Percentiles rank a stretch among this genome's conserved stretches.
Conservation (phyloP, 2,329 filamentous ascomycete species). For the Trichophyton mentagrophytes region DNA sequence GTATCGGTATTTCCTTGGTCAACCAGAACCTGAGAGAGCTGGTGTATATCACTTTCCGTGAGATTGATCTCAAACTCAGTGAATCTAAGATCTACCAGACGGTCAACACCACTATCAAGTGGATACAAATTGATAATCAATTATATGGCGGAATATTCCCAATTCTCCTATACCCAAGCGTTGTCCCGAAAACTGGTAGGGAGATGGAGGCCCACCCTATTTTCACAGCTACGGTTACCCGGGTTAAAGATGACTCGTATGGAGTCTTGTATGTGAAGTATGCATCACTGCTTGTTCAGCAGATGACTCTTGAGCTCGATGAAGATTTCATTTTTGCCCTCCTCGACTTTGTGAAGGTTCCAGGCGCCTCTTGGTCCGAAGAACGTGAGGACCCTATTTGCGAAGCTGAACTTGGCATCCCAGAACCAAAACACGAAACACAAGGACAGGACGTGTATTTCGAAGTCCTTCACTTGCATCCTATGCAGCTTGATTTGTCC, state of each 20-base stretch:
- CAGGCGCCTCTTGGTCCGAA: conserved; percentile 76
- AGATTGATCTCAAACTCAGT: conserved; percentile 79
- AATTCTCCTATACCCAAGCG: conserved; percentile 90
- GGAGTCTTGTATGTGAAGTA: conserved; percentile 98
- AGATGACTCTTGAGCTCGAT: conserved; percentile 96
- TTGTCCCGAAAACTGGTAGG: conserved; percentile 91
- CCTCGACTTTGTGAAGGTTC: conserved; percentile 86
- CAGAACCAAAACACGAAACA: conserved; percentile 75
- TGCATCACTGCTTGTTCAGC: conserved; percentile 80
- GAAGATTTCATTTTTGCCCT: conserved; percentile 97
- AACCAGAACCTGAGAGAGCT: conserved; percentile 85
- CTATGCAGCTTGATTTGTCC: conserved; percentile 93
- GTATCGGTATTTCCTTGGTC: conserved; percentile 84
- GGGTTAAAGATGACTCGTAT: conserved; percentile 96
- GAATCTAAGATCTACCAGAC: conserved; percentile 94
- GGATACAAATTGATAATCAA: conserved; percentile 98
- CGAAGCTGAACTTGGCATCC: conserved; percentile 80
- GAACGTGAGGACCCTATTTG: conserved; percentile 75
- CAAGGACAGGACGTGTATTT: conserved; percentile 94
- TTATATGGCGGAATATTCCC: conserved; percentile 97
- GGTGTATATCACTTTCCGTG: conserved; percentile 83
- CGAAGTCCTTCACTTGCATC: conserved; percentile 89
- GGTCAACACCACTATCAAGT: conserved; percentile 79
- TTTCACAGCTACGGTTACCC: conserved; percentile 77
- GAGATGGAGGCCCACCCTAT: conserved; percentile 96